These are phyloP conservation scores for Colletotrichum costaricense DNA, from an alignment of 2,329 filamentous ascomycete species.

Conservation along the genomic window DNA sequence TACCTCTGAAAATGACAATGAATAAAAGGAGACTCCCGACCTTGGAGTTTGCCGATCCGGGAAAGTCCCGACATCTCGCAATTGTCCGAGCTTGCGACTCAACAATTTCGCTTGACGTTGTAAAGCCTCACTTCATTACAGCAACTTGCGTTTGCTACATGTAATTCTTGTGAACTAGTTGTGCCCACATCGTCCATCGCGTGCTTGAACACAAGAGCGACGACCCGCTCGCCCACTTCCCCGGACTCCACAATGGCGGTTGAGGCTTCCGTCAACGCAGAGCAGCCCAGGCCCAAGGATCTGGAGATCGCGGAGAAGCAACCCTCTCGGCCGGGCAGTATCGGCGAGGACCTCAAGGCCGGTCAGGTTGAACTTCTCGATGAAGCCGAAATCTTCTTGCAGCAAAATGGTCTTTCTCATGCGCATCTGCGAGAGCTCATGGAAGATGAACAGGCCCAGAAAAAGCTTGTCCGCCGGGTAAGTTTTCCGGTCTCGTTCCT, in stretches of 20 bases:
- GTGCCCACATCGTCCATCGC: slow-evolving; percentile 7
- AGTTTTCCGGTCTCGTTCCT: background rate
- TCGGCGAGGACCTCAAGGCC: slow-evolving; percentile 12
- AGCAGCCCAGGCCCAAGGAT: slow-evolving; percentile 13
- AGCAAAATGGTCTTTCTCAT: slow-evolving; percentile 57
- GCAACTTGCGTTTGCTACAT: background rate
- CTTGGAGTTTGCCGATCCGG: background rate
- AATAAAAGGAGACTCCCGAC: slow-evolving; percentile 4
- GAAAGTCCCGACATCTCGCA: background rate
- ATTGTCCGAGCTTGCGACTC: background rate
- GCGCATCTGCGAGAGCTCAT: slow-evolving; percentile 56
- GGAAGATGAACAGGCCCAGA: slow-evolving; percentile 47
- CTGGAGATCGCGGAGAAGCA: slow-evolving; percentile 26
- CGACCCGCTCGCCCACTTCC: slow-evolving; percentile 14
- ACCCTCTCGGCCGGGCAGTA: slow-evolving; percentile 1
- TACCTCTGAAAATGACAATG: slow-evolving; percentile 1
- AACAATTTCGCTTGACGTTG: background rate
- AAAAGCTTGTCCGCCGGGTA: slow-evolving; percentile 26
- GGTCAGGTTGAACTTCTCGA: slow-evolving; percentile 50
- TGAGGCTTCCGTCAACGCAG: slow-evolving; percentile 15
- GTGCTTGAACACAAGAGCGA: background rate
- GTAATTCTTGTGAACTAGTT: background rate
- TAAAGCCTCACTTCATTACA: background rate
- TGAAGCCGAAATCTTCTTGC: slow-evolving; percentile 59
- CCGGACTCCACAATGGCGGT: slow-evolving; percentile 21